Base-by-base conservation (phyloP, 2,329 filamentous ascomycete species). In the Mollisiaceae sp. region DNA sequence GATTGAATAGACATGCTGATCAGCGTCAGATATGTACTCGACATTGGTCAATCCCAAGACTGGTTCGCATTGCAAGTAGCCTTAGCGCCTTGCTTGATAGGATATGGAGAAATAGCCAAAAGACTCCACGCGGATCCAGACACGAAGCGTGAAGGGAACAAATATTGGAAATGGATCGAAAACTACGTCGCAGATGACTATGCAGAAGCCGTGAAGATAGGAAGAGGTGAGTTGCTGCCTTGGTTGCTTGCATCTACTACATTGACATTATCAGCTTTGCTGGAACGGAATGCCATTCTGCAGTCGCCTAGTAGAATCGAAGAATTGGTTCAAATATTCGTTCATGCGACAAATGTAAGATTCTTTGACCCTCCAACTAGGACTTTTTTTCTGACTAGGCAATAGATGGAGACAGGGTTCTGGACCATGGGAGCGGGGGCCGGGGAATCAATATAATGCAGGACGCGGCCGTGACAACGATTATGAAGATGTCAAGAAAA, bases 161-260 rank as follows among this genome's bases (percentile, higher is more conserved):
- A 80, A 20, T 98, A 97, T 80, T 95, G 91, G 90, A 85, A 88
- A 55, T 98, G 94, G 94, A 92, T 98, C 70, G 83, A 94, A 75
- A 96, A 92, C 74, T 98, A 97, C 75, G 86, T 91, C 18, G 91
- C 89, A 1, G 89, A 92, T 0, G 91, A 95, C 75, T 97, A 97
- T 71, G 79, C 82, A 0, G 82, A 88, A 67, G 91, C 92, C 6
- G 91, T 96, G 62, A 82, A 82, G 69, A 82, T 87, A 2, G 92
- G 92, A 24, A 87, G 84, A 62, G 87, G 91, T 92, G 80, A 78
- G 85, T 35, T 58, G 35, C 50, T 57, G 12, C 12, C n/a, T 18
- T n/a, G 2, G 15, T 4, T 20, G 15, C 27, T 24, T 4, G 47
- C 22, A 11, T 15, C n/a, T 20, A 62, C 9, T 38, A 60, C 63